A percentile compares a stretch with the other conserved stretches of the same genome.
These are phyloP conservation scores for Cercospora sesami DNA, from an alignment of 2,329 filamentous ascomycete genomes.

Conservation along the genomic window DNA sequence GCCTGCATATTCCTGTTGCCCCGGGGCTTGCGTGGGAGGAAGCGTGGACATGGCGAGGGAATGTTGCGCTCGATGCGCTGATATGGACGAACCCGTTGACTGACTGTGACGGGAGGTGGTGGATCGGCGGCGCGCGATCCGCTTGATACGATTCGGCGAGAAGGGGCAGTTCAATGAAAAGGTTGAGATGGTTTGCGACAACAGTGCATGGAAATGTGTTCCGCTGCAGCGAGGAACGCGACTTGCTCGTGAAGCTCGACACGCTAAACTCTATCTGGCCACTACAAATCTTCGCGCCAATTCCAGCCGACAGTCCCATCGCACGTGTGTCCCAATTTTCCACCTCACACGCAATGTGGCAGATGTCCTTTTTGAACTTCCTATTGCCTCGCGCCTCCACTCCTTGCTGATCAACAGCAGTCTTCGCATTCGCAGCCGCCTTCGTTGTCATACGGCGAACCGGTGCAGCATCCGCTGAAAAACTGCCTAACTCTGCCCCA, in stretches of 20 bases:
- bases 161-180: neutral
- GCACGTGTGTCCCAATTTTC: neutral
- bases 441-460: too few relatives aligned
- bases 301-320: neutral
- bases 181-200: neutral
- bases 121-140: neutral
- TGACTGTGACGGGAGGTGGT: too few relatives aligned
- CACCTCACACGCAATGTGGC: neutral
- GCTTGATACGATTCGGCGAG: neutral
- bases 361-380: neutral
- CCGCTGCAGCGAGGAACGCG: constrained; percentile 1
- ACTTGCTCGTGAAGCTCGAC: neutral
- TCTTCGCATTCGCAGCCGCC: too few relatives aligned
- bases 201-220: neutral
- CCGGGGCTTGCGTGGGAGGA: constrained; percentile 40
- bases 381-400: neutral
- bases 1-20: constrained; percentile 55
- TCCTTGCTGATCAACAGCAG: neutral
- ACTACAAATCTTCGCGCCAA: neutral
- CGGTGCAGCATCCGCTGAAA: too few relatives aligned
- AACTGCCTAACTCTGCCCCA: too few relatives aligned
- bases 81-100: neutral
- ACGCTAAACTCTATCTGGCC: neutral
- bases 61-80: constrained; percentile 2
- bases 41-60: constrained; percentile 27